Percentiles rank a stretch among this genome's conserved stretches.
These are phyloP conservation scores for Stagonosporopsis vannaccii DNA, from an alignment of 2,329 filamentous ascomycete species.

Conservation along the genomic window DNA sequence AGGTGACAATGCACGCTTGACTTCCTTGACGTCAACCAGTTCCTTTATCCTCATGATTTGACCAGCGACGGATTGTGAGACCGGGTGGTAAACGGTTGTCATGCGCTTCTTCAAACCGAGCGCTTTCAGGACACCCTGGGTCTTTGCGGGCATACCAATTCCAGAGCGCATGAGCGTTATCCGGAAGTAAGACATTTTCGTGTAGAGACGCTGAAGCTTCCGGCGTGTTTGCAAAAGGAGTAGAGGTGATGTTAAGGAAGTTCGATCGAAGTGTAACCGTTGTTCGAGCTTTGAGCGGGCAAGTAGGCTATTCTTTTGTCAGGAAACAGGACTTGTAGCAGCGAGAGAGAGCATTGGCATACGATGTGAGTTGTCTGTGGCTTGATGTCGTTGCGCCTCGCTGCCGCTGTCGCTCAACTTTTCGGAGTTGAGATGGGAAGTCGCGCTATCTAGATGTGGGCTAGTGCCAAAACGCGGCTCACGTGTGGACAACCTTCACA, in stretches of 20 bases:
- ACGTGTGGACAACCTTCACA: constrained; percentile 23
- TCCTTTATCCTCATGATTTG: constrained; percentile 96
- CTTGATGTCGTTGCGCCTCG: constrained; percentile 23
- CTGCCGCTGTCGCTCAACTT: constrained; percentile 27
- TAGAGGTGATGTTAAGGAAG: constrained; percentile 1
- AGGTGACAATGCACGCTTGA: constrained; percentile 69
- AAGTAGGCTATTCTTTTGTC: constrained; percentile 7
- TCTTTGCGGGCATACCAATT: constrained; percentile 82
- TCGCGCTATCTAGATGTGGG: constrained; percentile 20
- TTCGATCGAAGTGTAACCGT: neutral
- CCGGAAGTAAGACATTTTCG: constrained; percentile 79
- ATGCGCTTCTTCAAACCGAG: constrained; percentile 85
- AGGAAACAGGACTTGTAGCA: neutral
- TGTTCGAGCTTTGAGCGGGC: neutral
- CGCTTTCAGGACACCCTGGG: constrained; percentile 79
- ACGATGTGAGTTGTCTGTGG: constrained; percentile 11
- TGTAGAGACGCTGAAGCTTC: neutral
- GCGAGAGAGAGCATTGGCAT: neutral
- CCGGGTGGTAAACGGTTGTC: constrained; percentile 88
- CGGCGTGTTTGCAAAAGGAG: neutral
- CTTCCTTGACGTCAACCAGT: constrained; percentile 82
- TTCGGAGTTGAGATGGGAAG: constrained; percentile 23
- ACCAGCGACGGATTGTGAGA: constrained; percentile 80
- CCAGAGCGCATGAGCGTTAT: constrained; percentile 89
- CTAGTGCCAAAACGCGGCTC: constrained; percentile 18